Conservation (phyloP, 129 eudicot genomes). For the Chrysanthemum lavandulifolium region DNA sequence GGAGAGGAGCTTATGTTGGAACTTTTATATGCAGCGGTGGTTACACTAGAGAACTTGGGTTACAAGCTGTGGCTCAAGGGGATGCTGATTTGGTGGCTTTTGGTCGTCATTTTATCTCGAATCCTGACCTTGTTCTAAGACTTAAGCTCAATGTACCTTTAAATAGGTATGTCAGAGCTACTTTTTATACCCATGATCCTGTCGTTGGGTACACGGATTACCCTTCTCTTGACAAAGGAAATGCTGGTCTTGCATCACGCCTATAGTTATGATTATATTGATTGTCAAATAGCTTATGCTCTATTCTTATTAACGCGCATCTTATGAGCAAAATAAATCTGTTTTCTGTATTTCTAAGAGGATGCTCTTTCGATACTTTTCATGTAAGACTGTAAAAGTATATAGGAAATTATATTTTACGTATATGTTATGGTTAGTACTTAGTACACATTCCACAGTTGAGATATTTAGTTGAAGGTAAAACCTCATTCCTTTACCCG, state of each 20-base stretch:
- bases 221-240: conserved; percentile 51
- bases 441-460: too few species aligned
- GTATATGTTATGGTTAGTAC: not conserved
- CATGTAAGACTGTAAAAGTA: conserved; percentile 7
- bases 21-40: conserved; percentile 86
- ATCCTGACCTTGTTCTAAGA: conserved; percentile 76
- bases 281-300: conserved; percentile 5
- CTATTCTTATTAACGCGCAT: not conserved
- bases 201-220: conserved; percentile 86
- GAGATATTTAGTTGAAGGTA: too few species aligned
- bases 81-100: conserved; percentile 89
- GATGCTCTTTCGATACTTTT: not conserved
- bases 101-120: conserved; percentile 73
- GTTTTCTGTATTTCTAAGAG: conserved; percentile 1
- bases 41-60: conserved; percentile 62
- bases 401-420: not conserved
- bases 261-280: conserved; percentile 27
- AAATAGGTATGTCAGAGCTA: conserved; percentile 59
- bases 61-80: conserved; percentile 72
- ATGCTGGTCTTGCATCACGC: conserved; percentile 37
- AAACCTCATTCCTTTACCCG: not conserved
- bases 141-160: conserved; percentile 68
- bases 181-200: conserved; percentile 86
- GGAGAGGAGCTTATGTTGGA: conserved; percentile 62
- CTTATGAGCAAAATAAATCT: not conserved